Evolutionary conservation across 208 protist species (phyloP).

Genomic region (Trypanosoma melophagium): DNA sequence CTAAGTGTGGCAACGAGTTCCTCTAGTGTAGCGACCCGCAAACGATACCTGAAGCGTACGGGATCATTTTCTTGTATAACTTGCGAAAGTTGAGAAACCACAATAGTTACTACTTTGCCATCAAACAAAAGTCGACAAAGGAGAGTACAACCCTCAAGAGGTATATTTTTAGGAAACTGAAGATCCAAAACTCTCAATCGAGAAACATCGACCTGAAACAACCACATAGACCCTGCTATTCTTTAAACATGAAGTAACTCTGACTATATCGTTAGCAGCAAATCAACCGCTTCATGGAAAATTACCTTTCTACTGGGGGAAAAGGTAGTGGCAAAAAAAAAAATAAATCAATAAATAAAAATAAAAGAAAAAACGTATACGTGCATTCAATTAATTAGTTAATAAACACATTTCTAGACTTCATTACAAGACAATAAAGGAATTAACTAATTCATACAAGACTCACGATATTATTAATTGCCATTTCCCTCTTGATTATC

Average conservation of each 20-base stretch:
- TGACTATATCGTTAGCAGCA: too few relatives aligned
- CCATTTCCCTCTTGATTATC: too few relatives aligned
- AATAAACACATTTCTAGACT: neutral
- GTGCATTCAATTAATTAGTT: neutral
- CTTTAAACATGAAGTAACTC: too few relatives aligned
- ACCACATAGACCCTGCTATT: neutral
- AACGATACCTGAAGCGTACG: slow-evolving; percentile 11
- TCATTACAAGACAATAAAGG: neutral
- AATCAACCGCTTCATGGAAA: too few relatives aligned
- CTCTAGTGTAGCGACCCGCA: neutral
- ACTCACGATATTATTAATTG: too few relatives aligned
- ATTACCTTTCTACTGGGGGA: neutral
- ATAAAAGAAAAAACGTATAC: neutral
- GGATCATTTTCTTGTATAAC: neutral
- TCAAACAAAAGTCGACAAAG: slow-evolving; percentile 8
- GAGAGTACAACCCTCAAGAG: neutral
- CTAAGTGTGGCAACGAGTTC: slow-evolving; percentile 12
- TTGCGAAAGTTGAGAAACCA: neutral
- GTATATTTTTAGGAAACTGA: neutral
- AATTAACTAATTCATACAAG: too few relatives aligned
- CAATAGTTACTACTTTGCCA: neutral
- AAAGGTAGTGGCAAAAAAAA: neutral
- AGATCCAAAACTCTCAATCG: neutral
- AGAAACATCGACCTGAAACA: slow-evolving; percentile 9
- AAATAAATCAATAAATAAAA: neutral